phyloP scores from a whole-genome alignment of 192 early-diverging fungal species.

The Mortierella claussenii region DNA sequence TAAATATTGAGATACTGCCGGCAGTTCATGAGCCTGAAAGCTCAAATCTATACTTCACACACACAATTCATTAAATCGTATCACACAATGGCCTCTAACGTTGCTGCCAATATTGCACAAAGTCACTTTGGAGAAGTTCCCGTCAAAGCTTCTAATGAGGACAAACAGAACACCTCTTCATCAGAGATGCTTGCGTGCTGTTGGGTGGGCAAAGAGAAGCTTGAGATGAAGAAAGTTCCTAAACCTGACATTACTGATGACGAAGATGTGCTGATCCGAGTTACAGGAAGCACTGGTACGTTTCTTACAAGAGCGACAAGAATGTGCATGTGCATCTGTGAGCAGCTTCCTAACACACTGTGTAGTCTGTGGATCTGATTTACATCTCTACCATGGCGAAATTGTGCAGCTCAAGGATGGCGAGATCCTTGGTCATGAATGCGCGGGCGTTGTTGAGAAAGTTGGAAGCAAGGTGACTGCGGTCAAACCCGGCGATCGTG shows the following conservation, averaged over 20 bases:
- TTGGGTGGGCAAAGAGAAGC: conserved; percentile 41
- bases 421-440: conserved; percentile 66
- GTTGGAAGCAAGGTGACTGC: conserved; percentile 56
- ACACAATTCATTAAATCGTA: no score
- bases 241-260: conserved; percentile 59
- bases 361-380: conserved; percentile 64
- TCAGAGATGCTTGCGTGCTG: conserved; percentile 37
- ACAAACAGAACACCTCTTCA: conserved; percentile 14
- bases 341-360: not conserved
- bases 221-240: conserved; percentile 42
- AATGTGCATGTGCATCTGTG: not conserved
- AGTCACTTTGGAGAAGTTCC: conserved; percentile 27
- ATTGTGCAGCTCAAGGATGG: conserved; percentile 56
- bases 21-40: no score
- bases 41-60: no score
- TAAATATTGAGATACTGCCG: no score
- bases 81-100: not conserved
- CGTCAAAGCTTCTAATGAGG: conserved; percentile 30
- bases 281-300: conserved; percentile 54
- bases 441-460: conserved; percentile 58
- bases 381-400: conserved; percentile 60
- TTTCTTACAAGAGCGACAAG: not conserved
- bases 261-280: conserved; percentile 52
- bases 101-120: conserved; percentile 32
- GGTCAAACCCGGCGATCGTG: conserved; percentile 58